Evolutionary conservation across 2,329 filamentous ascomycete species (phyloP), one percentile per base, ranked within the genome.

Genomic region (Penicillium sp.): DNA sequence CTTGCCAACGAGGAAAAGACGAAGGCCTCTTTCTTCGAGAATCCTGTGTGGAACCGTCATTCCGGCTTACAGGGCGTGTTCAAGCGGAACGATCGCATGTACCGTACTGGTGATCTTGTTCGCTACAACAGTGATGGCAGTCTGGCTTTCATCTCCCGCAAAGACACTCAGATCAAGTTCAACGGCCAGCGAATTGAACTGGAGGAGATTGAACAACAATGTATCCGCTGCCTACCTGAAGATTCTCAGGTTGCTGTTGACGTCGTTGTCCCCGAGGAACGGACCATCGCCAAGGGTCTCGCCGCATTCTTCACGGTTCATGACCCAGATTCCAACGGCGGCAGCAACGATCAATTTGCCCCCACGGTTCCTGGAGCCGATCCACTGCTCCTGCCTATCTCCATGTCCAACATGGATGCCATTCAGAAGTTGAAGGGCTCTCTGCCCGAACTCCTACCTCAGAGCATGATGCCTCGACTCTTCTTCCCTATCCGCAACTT

Each of bases 161-260:
- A 65, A 49, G 66, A 68, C 16, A 67, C 66, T 3, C 64, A 67
- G 45, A 69, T 76, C 50, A 77, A 77, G 64, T 63, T 79, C 38
- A 74, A 76, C 32, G 77, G 77, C 3, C 73, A 76, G 54, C 72
- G 77, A 0, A 73, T 79, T 42, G 77, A 79, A 54, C 62, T 79
- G 7, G 76, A 72, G 15, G 76, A 79, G 55, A 75, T 79, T 45
- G 76, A 78, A 54, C 71, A 77, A 50, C 74, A 77, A 46, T 68
- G 76, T 34, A 65, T 70, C 25, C 62, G 69, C 10, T 69, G 71
- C 32, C 67, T 75, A 6, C 68, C 73, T 5, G 45, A 63, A 3
- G 64, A 68, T 12, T 70, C 71, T 4, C 73, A 77, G 42, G 74
- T 74, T 3, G 75, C 74, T 1, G 76, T 78, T n/a, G 77, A 78